Evolutionary conservation across 225 moss, liverwort and hornwort species (phyloP).

Genomic region (Pleurozium schreberi): DNA sequence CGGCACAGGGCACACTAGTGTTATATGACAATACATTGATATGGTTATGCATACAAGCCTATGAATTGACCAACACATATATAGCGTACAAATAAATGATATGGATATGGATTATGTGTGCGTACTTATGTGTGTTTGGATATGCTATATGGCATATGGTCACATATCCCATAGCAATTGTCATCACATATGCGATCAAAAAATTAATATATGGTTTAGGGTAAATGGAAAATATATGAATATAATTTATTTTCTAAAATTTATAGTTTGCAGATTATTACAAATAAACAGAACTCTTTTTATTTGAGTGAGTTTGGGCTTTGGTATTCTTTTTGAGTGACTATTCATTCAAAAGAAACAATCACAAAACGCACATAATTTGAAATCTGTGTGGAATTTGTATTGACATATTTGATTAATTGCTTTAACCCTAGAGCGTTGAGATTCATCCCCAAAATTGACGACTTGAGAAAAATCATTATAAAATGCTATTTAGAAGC

Average conservation of each 20-base stretch:
- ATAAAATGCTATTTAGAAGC: too few species aligned
- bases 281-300: not conserved
- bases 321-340: not conserved
- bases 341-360: not conserved
- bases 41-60: not conserved
- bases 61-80: not conserved
- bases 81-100: not conserved
- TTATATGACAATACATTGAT: too few species aligned
- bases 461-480: too few species aligned
- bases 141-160: not conserved
- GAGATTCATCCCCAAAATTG: too few species aligned
- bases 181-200: not conserved
- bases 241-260: too few species aligned
- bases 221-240: not conserved
- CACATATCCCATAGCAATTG: not conserved
- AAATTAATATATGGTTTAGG: not conserved
- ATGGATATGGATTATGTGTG: not conserved
- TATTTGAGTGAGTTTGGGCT: rapidly evolving
- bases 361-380: not conserved
- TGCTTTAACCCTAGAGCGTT: too few species aligned
- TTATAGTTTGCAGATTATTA: too few species aligned
- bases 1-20: too few species aligned
- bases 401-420: not conserved
- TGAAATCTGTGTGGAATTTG: not conserved
- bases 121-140: too few species aligned